These are phyloP conservation scores for Stipa capillata DNA, from an alignment of 176 grass and related monocot species.

Conservation along the genomic window DNA sequence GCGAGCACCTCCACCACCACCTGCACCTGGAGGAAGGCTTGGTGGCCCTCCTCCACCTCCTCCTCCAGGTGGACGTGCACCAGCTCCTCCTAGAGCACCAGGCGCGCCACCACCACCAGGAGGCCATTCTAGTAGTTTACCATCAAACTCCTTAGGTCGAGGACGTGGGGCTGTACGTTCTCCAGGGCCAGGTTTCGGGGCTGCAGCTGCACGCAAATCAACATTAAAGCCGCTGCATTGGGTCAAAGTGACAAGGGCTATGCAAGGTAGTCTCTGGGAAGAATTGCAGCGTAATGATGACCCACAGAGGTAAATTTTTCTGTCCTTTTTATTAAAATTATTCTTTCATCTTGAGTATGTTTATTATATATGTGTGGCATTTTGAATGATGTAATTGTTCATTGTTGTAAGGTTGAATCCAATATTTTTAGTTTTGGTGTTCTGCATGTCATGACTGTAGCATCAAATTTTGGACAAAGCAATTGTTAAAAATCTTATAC, in stretches of 20 bases:
- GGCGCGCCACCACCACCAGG: conserved; percentile 64
- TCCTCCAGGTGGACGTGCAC: conserved; percentile 48
- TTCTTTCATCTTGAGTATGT: neutral
- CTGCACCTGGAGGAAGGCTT: conserved; percentile 40
- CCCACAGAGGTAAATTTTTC: conserved; percentile 45
- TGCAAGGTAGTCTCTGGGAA: conserved; percentile 96
- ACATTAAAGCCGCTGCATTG: conserved; percentile 89
- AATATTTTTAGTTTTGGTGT: neutral
- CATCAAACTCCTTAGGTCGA: conserved; percentile 39
- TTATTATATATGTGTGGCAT: neutral
- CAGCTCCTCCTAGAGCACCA: conserved; percentile 74
- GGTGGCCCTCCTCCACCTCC: conserved; percentile 60
- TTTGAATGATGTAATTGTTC: neutral
- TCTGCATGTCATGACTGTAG: neutral
- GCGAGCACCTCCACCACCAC: conserved; percentile 64
- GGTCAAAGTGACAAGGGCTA: conserved; percentile 84
- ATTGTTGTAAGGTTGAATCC: neutral
- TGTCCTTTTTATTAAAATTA: conserved; percentile 7
- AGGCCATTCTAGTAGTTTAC: conserved; percentile 34
- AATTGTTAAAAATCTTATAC: neutral
- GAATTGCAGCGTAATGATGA: conserved; percentile 81
- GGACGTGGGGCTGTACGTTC: conserved; percentile 50
- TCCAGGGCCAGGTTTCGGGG: conserved; percentile 35
- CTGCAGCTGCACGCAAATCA: conserved; percentile 58
- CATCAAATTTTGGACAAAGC: neutral